These are phyloP conservation scores for Alternaria brassicae DNA, from an alignment of 2,329 filamentous ascomycete species.

Conservation along the genomic window DNA sequence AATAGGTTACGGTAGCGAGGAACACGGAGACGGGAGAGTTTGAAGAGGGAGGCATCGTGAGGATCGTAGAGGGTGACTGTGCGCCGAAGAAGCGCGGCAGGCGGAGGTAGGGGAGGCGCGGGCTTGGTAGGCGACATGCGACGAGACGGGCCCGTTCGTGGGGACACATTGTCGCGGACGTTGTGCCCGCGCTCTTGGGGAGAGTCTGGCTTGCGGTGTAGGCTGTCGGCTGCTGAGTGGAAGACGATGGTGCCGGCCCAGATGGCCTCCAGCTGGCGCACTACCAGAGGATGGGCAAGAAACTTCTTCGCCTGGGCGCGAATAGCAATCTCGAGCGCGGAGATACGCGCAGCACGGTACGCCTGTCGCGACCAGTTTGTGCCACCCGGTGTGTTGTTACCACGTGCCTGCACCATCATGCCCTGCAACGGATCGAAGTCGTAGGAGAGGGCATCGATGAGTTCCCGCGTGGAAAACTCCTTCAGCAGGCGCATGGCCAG, in stretches of 20 bases:
- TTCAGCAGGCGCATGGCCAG: conserved; percentile 87
- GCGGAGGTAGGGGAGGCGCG: conserved; percentile 30
- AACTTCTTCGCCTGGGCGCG: conserved; percentile 92
- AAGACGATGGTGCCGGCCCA: conserved; percentile 97
- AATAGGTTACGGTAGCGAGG: conserved; percentile 91
- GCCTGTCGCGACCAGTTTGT: conserved; percentile 34
- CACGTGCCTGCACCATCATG: conserved; percentile 61
- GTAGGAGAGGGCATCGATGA: conserved; percentile 93
- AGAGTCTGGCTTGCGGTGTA: conserved; percentile 69
- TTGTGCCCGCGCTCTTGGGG: conserved; percentile 31
- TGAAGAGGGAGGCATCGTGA: conserved; percentile 86
- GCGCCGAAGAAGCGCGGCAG: conserved; percentile 62
- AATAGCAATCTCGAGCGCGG: conserved; percentile 91
- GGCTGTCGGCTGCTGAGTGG: conserved; percentile 82
- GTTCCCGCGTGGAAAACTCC: conserved; percentile 85
- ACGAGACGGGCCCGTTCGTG: conserved; percentile 41
- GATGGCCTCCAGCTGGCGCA: conserved; percentile 94
- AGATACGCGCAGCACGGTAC: conserved; percentile 74
- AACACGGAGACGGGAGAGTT: conserved; percentile 87
- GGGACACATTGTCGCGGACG: conserved; percentile 36
- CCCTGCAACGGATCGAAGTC: conserved; percentile 94
- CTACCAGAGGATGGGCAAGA: conserved; percentile 86
- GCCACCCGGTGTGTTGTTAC: conserved; percentile 34
- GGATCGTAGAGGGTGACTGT: conserved; percentile 91
- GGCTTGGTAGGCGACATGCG: conserved; percentile 36